phyloP scores from a whole-genome alignment of 2,329 filamentous ascomycete genomes.

The Pyrenochaeta sp. region DNA sequence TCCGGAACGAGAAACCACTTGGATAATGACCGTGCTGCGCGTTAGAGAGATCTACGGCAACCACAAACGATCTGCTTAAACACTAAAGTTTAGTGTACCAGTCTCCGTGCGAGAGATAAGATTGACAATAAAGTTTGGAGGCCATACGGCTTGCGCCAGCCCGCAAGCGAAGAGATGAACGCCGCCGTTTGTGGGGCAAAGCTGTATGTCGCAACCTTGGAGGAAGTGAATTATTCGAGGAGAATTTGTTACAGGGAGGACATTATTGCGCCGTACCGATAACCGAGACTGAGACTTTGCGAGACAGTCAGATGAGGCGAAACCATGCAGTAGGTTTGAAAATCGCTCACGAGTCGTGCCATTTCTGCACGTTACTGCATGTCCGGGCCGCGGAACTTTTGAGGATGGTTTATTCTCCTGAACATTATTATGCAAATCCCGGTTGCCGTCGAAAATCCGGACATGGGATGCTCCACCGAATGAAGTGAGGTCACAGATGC shows the following conservation, averaged over 20 bases:
- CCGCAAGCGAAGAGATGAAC: slow-evolving; percentile 11
- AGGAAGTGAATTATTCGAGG: slow-evolving; percentile 2
- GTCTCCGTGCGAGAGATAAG: slow-evolving; percentile 10
- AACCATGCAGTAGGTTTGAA: slow-evolving; percentile 2
- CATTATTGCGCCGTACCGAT: too few relatives aligned
- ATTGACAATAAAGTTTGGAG: slow-evolving; percentile 23
- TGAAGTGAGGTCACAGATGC: slow-evolving; percentile 9
- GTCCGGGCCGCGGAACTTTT: slow-evolving; percentile 1
- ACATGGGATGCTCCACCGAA: slow-evolving; percentile 7
- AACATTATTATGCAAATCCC: slow-evolving; percentile 15
- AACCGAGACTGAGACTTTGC: too few relatives aligned
- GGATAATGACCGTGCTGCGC: slow-evolving; percentile 14
- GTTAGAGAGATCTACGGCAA: slow-evolving; percentile 19
- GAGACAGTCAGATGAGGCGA: slow-evolving; percentile 6
- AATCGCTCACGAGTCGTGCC: slow-evolving; percentile 6
- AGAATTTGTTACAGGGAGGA: slow-evolving; percentile 2
- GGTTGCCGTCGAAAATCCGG: slow-evolving; percentile 2
- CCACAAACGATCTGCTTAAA: slow-evolving; percentile 19
- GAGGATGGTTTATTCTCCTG: slow-evolving; percentile 7
- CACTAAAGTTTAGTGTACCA: slow-evolving; percentile 26
- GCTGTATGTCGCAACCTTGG: slow-evolving; percentile 1
- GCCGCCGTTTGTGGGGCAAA: slow-evolving; percentile 22
- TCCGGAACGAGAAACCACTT: slow-evolving; percentile 14
- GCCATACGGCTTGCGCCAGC: slow-evolving; percentile 13
- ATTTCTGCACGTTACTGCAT: slow-evolving; percentile 9